Evolutionary conservation across 768 basidiomycete genomes (phyloP).

Genomic region (Pilatotrama ljubarskyi): DNA sequence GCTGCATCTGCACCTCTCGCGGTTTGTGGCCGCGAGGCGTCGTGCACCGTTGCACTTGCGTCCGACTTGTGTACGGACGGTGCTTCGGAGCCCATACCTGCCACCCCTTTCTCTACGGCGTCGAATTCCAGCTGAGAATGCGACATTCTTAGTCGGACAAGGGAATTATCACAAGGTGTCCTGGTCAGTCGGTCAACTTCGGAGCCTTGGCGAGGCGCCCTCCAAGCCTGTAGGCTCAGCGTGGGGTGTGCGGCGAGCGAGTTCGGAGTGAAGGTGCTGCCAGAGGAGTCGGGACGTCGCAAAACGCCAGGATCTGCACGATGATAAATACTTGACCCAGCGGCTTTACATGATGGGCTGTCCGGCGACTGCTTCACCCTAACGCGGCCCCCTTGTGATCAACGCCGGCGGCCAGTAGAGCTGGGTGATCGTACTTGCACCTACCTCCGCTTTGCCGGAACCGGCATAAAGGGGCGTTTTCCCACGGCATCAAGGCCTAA

Average conservation of each 20-base stretch:
- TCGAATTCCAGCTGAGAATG: neutral
- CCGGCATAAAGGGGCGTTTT: no score
- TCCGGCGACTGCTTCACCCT: no score
- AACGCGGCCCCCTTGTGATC: no score
- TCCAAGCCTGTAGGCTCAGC: no score
- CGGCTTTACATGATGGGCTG: no score
- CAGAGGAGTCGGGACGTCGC: neutral
- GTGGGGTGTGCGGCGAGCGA: no score
- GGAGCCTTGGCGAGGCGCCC: neutral
- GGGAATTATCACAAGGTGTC: neutral
- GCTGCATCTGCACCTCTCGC: neutral
- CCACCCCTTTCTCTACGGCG: neutral
- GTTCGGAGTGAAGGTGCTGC: neutral
- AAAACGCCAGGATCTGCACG: no score
- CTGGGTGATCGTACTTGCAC: no score
- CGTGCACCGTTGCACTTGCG: neutral
- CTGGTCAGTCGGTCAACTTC: neutral
- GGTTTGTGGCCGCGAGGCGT: neutral
- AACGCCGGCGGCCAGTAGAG: no score
- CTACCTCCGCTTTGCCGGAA: no score
- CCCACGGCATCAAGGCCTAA: neutral
- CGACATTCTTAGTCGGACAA: neutral
- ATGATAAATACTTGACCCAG: no score
- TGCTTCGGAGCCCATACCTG: neutral
- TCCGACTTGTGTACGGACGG: conserved; percentile 7